Evolutionary conservation across 164 flowering plant species (phyloP), one percentile per base, ranked within the genome.

Genomic region (Sedum album): DNA sequence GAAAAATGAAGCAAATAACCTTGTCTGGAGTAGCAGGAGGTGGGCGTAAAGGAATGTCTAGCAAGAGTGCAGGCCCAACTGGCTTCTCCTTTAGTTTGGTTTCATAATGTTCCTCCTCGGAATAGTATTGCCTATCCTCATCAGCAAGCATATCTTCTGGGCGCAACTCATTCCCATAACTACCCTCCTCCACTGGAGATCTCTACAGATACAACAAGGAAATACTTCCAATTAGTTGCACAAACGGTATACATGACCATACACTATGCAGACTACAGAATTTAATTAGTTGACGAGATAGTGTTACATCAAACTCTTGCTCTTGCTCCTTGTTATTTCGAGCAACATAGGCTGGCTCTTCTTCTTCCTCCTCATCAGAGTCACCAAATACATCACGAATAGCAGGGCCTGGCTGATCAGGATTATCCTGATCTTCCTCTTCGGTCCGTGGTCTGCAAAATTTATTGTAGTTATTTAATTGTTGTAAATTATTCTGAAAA

Each of bases 381-480:
- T 90, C 96, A 41, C 99, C 99, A 84, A 94, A 94, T 33, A 92
- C 97, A 79, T 90, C 92, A 74, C 96, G 95, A 15, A 94, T 83
- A 73, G 87, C 96, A 73, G 90, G 85, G 60, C 80, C 90, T 65
- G 97, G 77, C 1, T 82, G 83, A 49, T 81, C 72, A 76, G 73
- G 55, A 5, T 79, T 82, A 63, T 77, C 66, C 60, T 80, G 81
- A 69, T 84, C 86, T 77, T 82, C 84, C 70, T 83, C 95, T 65
- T 85, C 87, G 33, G 71, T 74, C 17, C 82, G 83, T 31, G 86
- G 85, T 71, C 79, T 75, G 72, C 41, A 18, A 69, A 38, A 18
- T 44, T 11, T 1, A 44, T 17, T 3, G 20, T 31, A 51, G 65
- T 35, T 63, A 39, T 28, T 64, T n/a, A 70, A 39, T 42, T 31